Base-by-base conservation (phyloP, 768 basidiomycete genomes). In the Mycena crocata region DNA sequence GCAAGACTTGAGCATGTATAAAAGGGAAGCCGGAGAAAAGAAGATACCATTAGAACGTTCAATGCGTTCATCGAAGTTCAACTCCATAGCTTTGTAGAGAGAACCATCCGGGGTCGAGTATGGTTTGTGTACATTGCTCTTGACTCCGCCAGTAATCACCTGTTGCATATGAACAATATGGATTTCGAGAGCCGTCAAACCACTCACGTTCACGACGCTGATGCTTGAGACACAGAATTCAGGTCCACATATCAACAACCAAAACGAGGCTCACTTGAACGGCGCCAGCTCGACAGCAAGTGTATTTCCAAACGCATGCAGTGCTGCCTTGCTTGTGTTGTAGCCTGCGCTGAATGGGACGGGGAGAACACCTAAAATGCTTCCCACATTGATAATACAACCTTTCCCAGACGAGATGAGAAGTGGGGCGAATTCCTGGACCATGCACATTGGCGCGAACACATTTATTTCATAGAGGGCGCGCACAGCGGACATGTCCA, bases 381-480 rank as follows among this genome's bases (percentile, higher is more conserved):
- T 61, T 13, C 59, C 49, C 5, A 30, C 34, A 17, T 50, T 61
- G 19, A 52, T 28, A 31, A 52, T 44, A 50, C 59, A 31, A 9
- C 26, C 57, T 21, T 31, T 31, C 5, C 39, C 49, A 14, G 59
- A 61, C 9, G 59, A 35, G 34, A 52, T 50, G 46, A 60, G n/a
- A n/a, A n/a, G n/a, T n/a, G n/a, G n/a, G n/a, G n/a, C 17, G n/a
- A 57, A 57, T 23, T 57, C 57, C n/a, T 57, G 57, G 9, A 46
- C 57, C 57, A 57, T 57, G 17, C 42, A 45, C 32, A 57, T 45
- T 15, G 57, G 57, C 15, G 42, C 57, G 26, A 57, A 44, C 8
- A 57, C 19, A 32, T 57, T 57, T 19, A 60, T 3, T 26, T 50
- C 58, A 23, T 26, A 60, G 24, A 49, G 58, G 13, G 35, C 48